These are phyloP conservation scores for Polygonum aviculare DNA, from an alignment of 148 eudicot species.

Conservation along the genomic window DNA sequence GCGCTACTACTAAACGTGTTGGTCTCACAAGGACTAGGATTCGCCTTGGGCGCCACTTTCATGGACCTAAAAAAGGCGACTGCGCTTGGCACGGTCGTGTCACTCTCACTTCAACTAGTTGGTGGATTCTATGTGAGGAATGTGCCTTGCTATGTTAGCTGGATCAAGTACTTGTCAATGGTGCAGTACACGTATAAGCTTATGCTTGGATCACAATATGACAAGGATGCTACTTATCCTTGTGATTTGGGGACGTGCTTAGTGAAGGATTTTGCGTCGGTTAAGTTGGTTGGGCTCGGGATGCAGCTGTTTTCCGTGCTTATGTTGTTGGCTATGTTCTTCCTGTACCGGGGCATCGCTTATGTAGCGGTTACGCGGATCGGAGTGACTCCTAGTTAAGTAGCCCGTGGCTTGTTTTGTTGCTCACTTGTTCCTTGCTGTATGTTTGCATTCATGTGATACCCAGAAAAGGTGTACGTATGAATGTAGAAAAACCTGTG, in stretches of 20 bases:
- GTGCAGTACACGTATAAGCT: constrained; percentile 49
- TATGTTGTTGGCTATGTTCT: constrained; percentile 49
- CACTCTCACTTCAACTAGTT: constrained; percentile 48
- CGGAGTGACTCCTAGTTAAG: constrained; percentile 27
- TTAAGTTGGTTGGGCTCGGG: constrained; percentile 40
- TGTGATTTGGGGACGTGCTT: constrained; percentile 38
- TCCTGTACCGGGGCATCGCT: constrained; percentile 51
- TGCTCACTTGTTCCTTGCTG: not conserved
- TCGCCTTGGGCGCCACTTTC: constrained; percentile 68
- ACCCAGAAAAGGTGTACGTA: not conserved
- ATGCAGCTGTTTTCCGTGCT: constrained; percentile 25
- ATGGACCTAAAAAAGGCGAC: constrained; percentile 65
- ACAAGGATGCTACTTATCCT: constrained; percentile 35
- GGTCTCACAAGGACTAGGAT: constrained; percentile 77
- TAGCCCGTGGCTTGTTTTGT: not conserved
- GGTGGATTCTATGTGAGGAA: constrained; percentile 78
- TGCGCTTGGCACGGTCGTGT: constrained; percentile 46
- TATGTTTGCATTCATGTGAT: not conserved
- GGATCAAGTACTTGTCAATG: constrained; percentile 63
- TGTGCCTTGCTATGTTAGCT: constrained; percentile 55
- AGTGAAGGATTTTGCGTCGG: constrained; percentile 46
- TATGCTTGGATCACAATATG: constrained; percentile 54
- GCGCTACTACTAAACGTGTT: constrained; percentile 41
- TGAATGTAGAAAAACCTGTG: too few relatives aligned
- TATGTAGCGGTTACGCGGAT: constrained; percentile 74